phyloP scores from a whole-genome alignment of 164 flowering plant genomes.

The Aristolochia fimbriata region DNA sequence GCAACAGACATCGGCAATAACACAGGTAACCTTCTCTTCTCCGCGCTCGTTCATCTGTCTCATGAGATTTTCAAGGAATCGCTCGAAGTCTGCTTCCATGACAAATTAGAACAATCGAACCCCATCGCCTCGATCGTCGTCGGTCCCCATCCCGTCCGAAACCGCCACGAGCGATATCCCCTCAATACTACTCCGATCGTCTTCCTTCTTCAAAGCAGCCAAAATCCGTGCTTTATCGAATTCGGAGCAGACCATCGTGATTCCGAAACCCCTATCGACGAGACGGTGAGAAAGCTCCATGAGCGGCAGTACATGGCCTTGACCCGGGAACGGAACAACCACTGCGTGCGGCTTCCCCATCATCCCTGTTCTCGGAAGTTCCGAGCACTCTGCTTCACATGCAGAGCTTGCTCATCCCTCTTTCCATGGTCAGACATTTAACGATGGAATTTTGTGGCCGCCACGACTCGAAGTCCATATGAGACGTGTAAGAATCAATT shows the following conservation, averaged over 20 bases:
- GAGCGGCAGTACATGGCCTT: conserved; percentile 23
- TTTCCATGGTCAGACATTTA: too few species aligned
- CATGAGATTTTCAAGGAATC: conserved; percentile 11
- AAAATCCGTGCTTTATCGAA: neutral
- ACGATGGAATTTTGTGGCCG: too few species aligned
- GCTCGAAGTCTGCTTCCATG: conserved; percentile 4
- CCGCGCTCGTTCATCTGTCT: conserved; percentile 2
- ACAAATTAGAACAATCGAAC: conserved; percentile 1
- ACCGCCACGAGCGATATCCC: conserved; percentile 6
- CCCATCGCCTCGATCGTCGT: conserved; percentile 3
- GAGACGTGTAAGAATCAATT: too few species aligned
- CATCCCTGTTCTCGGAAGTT: conserved; percentile 8
- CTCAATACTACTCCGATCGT: neutral
- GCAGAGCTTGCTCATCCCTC: too few species aligned
- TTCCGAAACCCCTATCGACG: conserved; percentile 14
- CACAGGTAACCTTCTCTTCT: conserved; percentile 14
- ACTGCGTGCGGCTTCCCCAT: conserved; percentile 18
- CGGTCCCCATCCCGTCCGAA: conserved; percentile 14
- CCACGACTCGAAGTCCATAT: too few species aligned
- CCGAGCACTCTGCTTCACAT: too few species aligned
- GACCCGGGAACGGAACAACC: conserved; percentile 18
- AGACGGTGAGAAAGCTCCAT: conserved; percentile 22
- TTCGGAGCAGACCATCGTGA: conserved; percentile 13
- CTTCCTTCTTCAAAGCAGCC: neutral
- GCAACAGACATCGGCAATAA: conserved; percentile 16